Base-by-base conservation (phyloP, 306 rosid species). In the Vachellia pachyceras region DNA sequence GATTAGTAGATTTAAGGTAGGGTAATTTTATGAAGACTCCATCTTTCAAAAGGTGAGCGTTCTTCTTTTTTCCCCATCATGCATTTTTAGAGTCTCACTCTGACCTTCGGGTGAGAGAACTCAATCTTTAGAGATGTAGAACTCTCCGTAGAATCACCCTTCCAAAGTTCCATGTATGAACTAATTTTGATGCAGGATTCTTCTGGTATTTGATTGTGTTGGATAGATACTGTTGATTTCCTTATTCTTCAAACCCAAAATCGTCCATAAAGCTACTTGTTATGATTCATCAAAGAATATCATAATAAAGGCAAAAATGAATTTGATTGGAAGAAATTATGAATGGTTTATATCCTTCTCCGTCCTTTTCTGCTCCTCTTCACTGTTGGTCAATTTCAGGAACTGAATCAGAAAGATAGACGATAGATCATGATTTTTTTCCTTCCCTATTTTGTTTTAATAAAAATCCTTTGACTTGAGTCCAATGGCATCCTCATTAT, bases 161-260 rank as follows among this genome's bases (percentile, higher is more conserved):
- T 55, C 3, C 40, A 15, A 33, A 44, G 40, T 35, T 79, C n/a
- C 55, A 36, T 72, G 60, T 7, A 33, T 55, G 7, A 37, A 46
- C 70, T 77, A 39, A 44, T 75, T 64, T 75, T 69, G 47, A 49
- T 61, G 69, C 75, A 75, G 45, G 72, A 64, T 39, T 75, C 42
- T 39, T 75, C 64, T 84, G 73, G 78, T 61, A 1, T 69, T 58
- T 83, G 44, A 49, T 79, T 12, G 60, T 75, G 78, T 70, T 70
- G 77, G 42, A 76, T 63, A 49, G 29, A 58, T 80, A 54, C 35
- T 45, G 67, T 63, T 82, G 76, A 54, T 65, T 79, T 70, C 33
- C 77, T 45, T 40, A 2, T 36, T 55, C 10, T 8, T 35, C 39
- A 13, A 14, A 58, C 63, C 58, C 35, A n/a, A 75, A 55, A 20